These are phyloP conservation scores for Phytophthora uliginosa DNA, from an alignment of 352 stramenopile species.

Conservation along the genomic window DNA sequence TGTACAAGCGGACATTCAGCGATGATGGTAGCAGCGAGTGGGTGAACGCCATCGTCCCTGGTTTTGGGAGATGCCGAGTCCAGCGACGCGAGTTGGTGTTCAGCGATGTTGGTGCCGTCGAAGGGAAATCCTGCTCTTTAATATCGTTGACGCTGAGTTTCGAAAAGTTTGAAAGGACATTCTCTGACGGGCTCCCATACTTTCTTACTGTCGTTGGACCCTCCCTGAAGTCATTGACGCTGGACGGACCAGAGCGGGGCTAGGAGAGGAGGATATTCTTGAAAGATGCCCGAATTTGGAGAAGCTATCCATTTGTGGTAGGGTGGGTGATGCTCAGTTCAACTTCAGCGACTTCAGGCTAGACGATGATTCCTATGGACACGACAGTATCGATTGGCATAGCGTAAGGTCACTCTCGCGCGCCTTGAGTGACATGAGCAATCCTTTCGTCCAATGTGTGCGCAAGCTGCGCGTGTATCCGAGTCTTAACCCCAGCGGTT, in stretches of 20 bases:
- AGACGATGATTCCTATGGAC: not conserved
- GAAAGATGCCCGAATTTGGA: not conserved
- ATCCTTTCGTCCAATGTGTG: not conserved
- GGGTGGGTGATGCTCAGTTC: not conserved
- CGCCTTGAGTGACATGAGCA: not conserved
- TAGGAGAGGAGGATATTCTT: not conserved
- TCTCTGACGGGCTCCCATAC: not conserved
- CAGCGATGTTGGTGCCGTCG: not conserved
- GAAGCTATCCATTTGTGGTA: not conserved
- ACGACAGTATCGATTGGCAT: not conserved
- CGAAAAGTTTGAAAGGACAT: not conserved
- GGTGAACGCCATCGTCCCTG: not conserved
- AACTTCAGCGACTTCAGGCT: not conserved
- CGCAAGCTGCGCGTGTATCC: not conserved
- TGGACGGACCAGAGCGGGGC: not conserved
- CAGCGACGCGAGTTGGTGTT: not conserved
- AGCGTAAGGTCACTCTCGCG: not conserved
- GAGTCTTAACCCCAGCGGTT: not conserved
- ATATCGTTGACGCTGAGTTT: not conserved
- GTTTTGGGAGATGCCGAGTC: not conserved
- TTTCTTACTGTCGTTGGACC: not conserved
- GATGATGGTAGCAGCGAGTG: not conserved
- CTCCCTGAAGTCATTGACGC: not conserved
- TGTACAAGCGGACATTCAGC: not conserved
- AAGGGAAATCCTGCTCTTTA: not conserved